Evolutionary conservation across 2,329 filamentous ascomycete species (phyloP).

Genomic region (Colletotrichum limetticola): DNA sequence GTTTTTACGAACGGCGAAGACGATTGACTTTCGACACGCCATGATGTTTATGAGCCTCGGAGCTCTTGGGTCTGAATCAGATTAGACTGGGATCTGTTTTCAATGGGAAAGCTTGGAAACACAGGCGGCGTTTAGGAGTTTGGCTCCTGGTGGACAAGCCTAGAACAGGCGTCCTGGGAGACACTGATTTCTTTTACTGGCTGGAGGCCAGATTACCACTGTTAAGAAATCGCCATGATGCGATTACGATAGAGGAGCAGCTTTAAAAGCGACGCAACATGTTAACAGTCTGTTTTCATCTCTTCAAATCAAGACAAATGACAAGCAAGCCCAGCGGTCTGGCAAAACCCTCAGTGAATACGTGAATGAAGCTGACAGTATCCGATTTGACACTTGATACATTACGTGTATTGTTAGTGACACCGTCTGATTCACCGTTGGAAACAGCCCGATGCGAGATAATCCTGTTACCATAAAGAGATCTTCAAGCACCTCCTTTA

Average conservation of each 20-base stretch:
- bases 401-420: too few species aligned
- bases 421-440: neutral
- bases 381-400: neutral
- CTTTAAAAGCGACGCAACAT: neutral
- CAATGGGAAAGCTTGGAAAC: slow-evolving; percentile 1
- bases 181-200: neutral
- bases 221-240: neutral
- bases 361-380: neutral
- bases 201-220: neutral
- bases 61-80: neutral
- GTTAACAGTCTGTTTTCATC: neutral
- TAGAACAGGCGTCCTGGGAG: neutral
- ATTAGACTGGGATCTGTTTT: neutral
- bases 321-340: neutral
- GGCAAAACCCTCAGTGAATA: neutral
- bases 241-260: neutral
- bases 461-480: neutral
- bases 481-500: neutral
- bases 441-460: neutral
- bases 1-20: neutral
- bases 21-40: neutral
- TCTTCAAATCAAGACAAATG: neutral
- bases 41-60: slow-evolving; percentile 4
- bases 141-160: neutral
- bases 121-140: slow-evolving; percentile 22